Evolutionary conservation across 192 early-diverging fungal genomes (phyloP).

Genomic region (Physocladia obscura): DNA sequence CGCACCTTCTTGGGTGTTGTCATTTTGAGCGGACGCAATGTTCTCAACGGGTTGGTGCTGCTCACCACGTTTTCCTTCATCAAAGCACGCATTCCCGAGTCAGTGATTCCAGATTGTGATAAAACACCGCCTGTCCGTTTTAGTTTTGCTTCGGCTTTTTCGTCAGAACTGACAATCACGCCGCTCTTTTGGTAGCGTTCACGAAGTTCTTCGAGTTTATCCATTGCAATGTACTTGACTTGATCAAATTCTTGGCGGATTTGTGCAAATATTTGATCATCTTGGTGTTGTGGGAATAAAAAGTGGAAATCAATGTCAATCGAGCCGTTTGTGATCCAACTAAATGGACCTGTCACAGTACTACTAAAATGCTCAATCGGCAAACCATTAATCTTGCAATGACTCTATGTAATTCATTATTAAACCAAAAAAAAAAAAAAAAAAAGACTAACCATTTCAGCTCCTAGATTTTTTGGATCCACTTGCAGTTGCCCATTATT

Average conservation of each 20-base stretch:
- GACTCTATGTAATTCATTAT: slow-evolving; percentile 20
- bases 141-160: neutral
- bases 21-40: too few relatives aligned
- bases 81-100: too few relatives aligned
- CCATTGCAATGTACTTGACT: slow-evolving; percentile 39
- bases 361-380: slow-evolving; percentile 88
- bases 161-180: neutral
- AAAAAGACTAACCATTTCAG: slow-evolving; percentile 37
- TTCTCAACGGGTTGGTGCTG: too few relatives aligned
- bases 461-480: neutral
- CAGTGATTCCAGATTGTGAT: slow-evolving; percentile 5
- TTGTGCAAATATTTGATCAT: slow-evolving; percentile 45
- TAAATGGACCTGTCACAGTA: slow-evolving; percentile 81
- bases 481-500: neutral
- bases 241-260: slow-evolving; percentile 47
- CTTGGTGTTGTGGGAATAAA: slow-evolving; percentile 43
- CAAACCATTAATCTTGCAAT: slow-evolving; percentile 83
- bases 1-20: neutral
- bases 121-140: slow-evolving; percentile 7
- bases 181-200: slow-evolving; percentile 29
- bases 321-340: slow-evolving; percentile 89
- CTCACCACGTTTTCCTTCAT: neutral
- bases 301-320: slow-evolving; percentile 75
- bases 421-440: slow-evolving; percentile 11
- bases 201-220: slow-evolving; percentile 44